Conservation (phyloP, 2,329 filamentous ascomycete genomes). For the Talaromyces sp. region DNA sequence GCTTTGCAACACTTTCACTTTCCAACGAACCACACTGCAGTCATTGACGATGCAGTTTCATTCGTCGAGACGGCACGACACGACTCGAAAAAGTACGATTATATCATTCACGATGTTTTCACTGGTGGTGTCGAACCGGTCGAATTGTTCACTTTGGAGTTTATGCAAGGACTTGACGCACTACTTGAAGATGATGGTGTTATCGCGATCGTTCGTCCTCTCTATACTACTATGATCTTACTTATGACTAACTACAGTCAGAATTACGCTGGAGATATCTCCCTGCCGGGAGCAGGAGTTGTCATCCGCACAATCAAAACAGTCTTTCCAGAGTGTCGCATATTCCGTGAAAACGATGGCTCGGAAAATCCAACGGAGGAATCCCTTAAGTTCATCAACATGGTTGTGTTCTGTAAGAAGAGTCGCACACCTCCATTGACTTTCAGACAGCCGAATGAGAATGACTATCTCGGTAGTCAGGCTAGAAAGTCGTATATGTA, state of each 20-base stretch:
- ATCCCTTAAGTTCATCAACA: constrained; percentile 80
- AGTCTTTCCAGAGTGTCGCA: constrained; percentile 84
- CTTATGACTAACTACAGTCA: constrained; percentile 35
- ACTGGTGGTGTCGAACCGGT: constrained; percentile 92
- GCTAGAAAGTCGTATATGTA: constrained; percentile 67
- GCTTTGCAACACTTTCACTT: constrained; percentile 80
- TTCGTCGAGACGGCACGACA: constrained; percentile 56
- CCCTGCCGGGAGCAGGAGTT: constrained; percentile 69
- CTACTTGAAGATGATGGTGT: constrained; percentile 76
- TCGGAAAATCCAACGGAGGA: constrained; percentile 41
- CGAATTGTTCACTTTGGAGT: constrained; percentile 80
- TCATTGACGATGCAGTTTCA: constrained; percentile 76
- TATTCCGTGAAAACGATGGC: constrained; percentile 73
- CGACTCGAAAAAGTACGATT: constrained; percentile 65
- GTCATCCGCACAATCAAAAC: constrained; percentile 76
- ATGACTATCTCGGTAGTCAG: constrained; percentile 70
- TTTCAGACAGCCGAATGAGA: constrained; percentile 64
- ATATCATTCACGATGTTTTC: constrained; percentile 96
- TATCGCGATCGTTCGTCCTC: constrained; percentile 71
- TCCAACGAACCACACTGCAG: constrained; percentile 70
- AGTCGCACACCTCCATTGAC: constrained; percentile 47
- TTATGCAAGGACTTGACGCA: constrained; percentile 66
- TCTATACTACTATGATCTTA: neutral
- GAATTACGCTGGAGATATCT: constrained; percentile 93
- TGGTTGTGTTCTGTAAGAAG: constrained; percentile 91